Conservation (phyloP, 1,284 basidiomycete species). For the Boletus albobrunnescens region DNA sequence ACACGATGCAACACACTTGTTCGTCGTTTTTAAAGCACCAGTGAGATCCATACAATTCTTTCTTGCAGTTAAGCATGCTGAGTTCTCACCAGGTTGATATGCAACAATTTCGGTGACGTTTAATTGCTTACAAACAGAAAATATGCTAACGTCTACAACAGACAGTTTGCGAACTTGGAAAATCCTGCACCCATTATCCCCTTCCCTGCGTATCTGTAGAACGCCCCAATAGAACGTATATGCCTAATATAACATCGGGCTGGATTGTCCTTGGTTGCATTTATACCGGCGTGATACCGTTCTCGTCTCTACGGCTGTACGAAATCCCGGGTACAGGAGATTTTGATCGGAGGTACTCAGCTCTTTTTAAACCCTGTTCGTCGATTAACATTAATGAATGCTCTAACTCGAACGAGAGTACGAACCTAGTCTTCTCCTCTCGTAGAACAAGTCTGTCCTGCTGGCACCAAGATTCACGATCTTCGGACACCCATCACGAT, state of each 20-base stretch:
- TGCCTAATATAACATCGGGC: not conserved
- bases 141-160: constrained; percentile 28
- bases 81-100: constrained; percentile 50
- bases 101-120: constrained; percentile 49
- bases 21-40: constrained; percentile 80
- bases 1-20: constrained; percentile 78
- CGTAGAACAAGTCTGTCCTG: constrained; percentile 86
- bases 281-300: constrained; percentile 6
- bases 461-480: constrained; percentile 95
- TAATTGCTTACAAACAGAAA: not conserved
- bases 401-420: not conserved
- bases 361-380: constrained; percentile 74
- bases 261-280: constrained; percentile 4
- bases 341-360: constrained; percentile 31
- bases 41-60: constrained; percentile 39
- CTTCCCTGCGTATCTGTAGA: constrained; percentile 52
- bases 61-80: not conserved
- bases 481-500: constrained; percentile 97
- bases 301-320: not conserved
- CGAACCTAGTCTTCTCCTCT: constrained; percentile 62
- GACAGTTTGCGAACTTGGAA: constrained; percentile 58
- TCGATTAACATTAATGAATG: constrained; percentile 5
- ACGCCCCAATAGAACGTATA: no score
- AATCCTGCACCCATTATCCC: constrained; percentile 57
- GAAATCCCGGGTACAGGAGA: not conserved